Evolutionary conservation across 441 rosid genomes (phyloP).

Genomic region (Adansonia gregorii): DNA sequence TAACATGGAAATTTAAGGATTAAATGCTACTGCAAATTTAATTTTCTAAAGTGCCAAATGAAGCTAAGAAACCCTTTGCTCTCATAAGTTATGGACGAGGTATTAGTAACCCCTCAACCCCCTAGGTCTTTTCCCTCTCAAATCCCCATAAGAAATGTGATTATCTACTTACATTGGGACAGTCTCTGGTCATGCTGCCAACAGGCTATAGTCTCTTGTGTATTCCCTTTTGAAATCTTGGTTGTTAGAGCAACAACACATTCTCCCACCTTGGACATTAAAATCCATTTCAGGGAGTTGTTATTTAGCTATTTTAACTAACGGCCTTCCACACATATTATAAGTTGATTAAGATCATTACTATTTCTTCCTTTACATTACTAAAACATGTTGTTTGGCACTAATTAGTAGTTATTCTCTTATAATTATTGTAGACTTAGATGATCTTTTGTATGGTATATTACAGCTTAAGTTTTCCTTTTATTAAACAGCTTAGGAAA

Average conservation of each 20-base stretch:
- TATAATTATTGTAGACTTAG: neutral
- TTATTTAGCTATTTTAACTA: neutral
- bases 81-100: neutral
- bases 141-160: neutral
- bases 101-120: neutral
- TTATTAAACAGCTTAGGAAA: neutral
- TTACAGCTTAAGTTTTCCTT: neutral
- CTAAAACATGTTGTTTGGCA: neutral
- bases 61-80: neutral
- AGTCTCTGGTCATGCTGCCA: neutral
- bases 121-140: neutral
- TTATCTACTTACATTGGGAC: neutral
- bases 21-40: constrained; percentile 4
- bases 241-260: neutral
- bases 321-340: neutral
- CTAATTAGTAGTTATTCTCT: neutral
- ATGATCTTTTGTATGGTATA: neutral
- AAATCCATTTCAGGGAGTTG: constrained; percentile 3
- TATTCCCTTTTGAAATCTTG: constrained; percentile 9
- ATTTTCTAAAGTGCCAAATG: constrained; percentile 8
- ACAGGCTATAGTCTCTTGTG: neutral
- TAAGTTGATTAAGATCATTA: neutral
- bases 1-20: constrained; percentile 1
- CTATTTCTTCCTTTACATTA: neutral
- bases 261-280: neutral